Evolutionary conservation across 2,329 filamentous ascomycete genomes (phyloP).

Genomic region (Triangularia verruculosa): DNA sequence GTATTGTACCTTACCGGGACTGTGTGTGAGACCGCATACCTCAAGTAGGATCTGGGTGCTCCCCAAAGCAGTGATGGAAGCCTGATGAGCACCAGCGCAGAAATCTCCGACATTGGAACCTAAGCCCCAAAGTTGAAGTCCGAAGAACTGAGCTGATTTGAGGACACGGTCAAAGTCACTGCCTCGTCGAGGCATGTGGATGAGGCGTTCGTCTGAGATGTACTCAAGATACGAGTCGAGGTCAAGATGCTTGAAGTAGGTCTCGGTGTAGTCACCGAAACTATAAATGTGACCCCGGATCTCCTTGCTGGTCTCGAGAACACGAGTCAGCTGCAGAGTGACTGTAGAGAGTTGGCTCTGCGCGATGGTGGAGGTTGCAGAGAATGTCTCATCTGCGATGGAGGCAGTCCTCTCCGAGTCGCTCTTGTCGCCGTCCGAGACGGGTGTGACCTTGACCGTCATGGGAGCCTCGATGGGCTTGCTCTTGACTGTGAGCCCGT

Average conservation of each 20-base stretch:
- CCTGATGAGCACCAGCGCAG: slow-evolving; percentile 27
- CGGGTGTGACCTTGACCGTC: slow-evolving; percentile 8
- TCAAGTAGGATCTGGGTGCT: slow-evolving; percentile 40
- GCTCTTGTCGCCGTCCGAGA: slow-evolving; percentile 6
- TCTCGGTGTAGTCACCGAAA: slow-evolving; percentile 31
- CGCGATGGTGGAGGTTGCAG: slow-evolving; percentile 6
- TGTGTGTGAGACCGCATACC: slow-evolving; percentile 26
- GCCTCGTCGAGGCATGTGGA: slow-evolving; percentile 41
- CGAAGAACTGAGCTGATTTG: slow-evolving; percentile 41
- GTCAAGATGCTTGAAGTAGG: slow-evolving; percentile 29
- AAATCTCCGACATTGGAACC: slow-evolving; percentile 34
- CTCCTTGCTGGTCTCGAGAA: slow-evolving; percentile 23
- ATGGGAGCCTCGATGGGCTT: slow-evolving; percentile 12
- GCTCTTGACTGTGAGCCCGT: slow-evolving; percentile 12
- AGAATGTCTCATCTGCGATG: slow-evolving; percentile 13
- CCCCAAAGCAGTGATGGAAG: slow-evolving; percentile 35
- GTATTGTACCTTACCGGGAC: background rate
- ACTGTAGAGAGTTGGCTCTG: slow-evolving; percentile 9
- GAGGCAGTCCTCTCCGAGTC: slow-evolving; percentile 19
- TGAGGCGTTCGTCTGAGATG: slow-evolving; percentile 40
- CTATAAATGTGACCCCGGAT: slow-evolving; percentile 27
- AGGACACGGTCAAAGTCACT: slow-evolving; percentile 42
- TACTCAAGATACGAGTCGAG: slow-evolving; percentile 35
- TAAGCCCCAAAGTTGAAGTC: slow-evolving; percentile 39
- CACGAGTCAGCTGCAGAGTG: slow-evolving; percentile 24